Evolutionary conservation across 768 basidiomycete genomes (phyloP), one percentile per base, ranked within the genome.

Genomic region (Wakefieldia striispora): DNA sequence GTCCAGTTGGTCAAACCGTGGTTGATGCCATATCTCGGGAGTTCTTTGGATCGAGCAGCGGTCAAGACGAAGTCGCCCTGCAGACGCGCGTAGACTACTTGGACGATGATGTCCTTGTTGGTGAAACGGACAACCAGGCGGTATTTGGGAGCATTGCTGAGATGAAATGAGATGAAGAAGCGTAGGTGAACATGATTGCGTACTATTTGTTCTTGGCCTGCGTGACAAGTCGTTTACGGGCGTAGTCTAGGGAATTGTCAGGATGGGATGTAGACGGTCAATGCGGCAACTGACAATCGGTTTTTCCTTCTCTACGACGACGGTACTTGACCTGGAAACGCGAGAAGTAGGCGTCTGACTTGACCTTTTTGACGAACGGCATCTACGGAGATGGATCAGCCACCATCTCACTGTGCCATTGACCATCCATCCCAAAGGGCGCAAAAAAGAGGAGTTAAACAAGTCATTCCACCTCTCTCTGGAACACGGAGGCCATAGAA

Each of bases 201-300:
- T 68, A 88, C 87, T 97, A 98, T 80, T 98, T 98, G 85, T 97
- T 98, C 82, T 99, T 99, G 51, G 97, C 94, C 81, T 99, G 97
- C 51, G 91, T 84, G 58, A 98, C 84, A 47, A 99, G 83, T 59
- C 95, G 86, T 78, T 97, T 97, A 61, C 97, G 91, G 57, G 97
- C 97, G 64, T 98, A 97, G 82, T 98, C 91, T 93, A 24, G 20
- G 27, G 45, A 33, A 46, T n/a, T 10, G 45, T 62, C 19, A 59
- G 56, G 38, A 43, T 2, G 34, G 31, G 29, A 17, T n/a, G 29
- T 29, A n/a, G 21, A 41, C 6, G 14, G 38, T 44, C 14, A 43
- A 50, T 13, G 41, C 16, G 26, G 20, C n/a, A 31, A 71, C 84
- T 62, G 53, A 91, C 91, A 99, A 69, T 99, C 97, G 54, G 97